A percentile compares a stretch with the other conserved stretches of the same genome.
phyloP scores from a whole-genome alignment of 805 yeast species.

The Ogataea pilisensis region DNA sequence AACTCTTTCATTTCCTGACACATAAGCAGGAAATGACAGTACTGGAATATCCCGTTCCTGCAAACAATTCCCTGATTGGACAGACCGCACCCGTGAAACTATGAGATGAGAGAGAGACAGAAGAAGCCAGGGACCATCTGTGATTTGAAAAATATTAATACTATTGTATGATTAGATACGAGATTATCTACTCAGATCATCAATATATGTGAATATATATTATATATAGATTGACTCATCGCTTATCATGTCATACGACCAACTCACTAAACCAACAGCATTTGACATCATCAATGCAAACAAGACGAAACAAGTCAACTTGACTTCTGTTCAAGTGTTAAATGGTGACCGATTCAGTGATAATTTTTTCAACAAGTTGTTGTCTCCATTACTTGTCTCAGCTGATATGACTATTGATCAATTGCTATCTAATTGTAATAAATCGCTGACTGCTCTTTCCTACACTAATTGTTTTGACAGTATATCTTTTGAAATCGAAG shows the following conservation, averaged over 20 bases:
- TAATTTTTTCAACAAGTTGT: constrained; percentile 39
- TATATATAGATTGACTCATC: too few relatives aligned
- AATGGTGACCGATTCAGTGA: constrained; percentile 35
- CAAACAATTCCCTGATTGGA: too few relatives aligned
- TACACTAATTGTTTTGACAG: constrained; percentile 28
- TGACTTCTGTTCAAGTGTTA: constrained; percentile 27
- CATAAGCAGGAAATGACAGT: too few relatives aligned
- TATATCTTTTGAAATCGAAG: constrained; percentile 20
- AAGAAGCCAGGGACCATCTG: too few relatives aligned
- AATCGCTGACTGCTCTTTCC: constrained; percentile 17
- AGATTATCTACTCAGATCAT: too few relatives aligned
- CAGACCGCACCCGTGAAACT: too few relatives aligned
- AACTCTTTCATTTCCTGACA: neutral
- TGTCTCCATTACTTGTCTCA: constrained; percentile 39
- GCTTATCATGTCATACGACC: constrained; percentile 2
- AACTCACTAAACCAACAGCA: constrained; percentile 1
- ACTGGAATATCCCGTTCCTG: too few relatives aligned
- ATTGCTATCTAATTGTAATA: constrained; percentile 28
- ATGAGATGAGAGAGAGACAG: too few relatives aligned
- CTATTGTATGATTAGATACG: too few relatives aligned
- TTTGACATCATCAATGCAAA: constrained; percentile 14
- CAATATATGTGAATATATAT: too few relatives aligned
- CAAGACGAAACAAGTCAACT: constrained; percentile 22
- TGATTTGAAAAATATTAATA: too few relatives aligned
- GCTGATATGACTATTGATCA: constrained; percentile 39